Conservation (phyloP, 257 asterid genomes). For the Solanum etuberosum region DNA sequence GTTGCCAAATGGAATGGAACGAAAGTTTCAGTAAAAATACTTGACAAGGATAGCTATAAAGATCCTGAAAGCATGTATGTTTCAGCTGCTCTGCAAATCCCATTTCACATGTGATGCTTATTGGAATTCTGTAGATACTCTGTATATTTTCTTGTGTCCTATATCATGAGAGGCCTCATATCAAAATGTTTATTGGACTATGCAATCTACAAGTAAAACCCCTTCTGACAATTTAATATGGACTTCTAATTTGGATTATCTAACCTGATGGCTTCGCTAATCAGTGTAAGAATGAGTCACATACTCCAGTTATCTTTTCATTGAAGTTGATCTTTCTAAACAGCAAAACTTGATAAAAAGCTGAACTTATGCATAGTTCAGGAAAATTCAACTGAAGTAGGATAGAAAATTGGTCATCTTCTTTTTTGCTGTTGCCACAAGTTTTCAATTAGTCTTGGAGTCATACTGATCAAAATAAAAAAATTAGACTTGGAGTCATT, state of each 20-base stretch:
- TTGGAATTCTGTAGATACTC: background rate
- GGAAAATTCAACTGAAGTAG: background rate
- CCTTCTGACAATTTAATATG: background rate
- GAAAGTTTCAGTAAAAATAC: slow-evolving; percentile 91
- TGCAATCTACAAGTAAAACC: background rate
- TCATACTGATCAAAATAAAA: background rate
- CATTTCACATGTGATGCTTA: background rate
- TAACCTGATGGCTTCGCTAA: background rate
- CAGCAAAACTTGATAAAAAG: background rate
- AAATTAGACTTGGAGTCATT: background rate
- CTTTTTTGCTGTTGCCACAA: too few species aligned
- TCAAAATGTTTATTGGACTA: background rate
- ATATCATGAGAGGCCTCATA: background rate
- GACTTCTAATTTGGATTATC: background rate
- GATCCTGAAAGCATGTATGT: slow-evolving; percentile 72
- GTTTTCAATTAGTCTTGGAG: background rate
- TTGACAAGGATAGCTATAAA: slow-evolving; percentile 72
- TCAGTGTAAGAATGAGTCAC: background rate
- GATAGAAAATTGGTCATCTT: background rate
- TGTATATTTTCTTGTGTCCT: background rate
- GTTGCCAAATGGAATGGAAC: slow-evolving; percentile 99
- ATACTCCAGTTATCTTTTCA: background rate
- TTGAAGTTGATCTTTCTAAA: background rate
- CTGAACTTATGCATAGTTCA: background rate
- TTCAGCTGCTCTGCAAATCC: slow-evolving; percentile 2